phyloP scores from a whole-genome alignment of 257 asterid genomes.

The Solanum tarapatanum region DNA sequence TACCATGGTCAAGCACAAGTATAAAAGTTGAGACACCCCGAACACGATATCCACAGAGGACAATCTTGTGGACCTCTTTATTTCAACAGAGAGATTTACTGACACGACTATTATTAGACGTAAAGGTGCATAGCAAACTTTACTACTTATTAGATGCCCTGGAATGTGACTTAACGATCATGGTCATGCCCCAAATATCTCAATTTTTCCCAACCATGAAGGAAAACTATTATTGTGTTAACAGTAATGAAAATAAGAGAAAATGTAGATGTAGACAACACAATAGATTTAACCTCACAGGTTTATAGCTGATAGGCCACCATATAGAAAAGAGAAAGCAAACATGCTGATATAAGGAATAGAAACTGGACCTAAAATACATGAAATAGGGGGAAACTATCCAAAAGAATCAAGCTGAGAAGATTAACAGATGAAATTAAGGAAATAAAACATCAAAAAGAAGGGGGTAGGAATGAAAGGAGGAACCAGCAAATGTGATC shows the following conservation, averaged over 20 bases:
- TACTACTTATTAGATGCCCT: background rate
- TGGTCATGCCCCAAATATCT: background rate
- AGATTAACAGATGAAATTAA: background rate
- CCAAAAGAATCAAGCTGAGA: background rate
- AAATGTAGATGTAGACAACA: background rate
- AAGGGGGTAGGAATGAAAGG: background rate
- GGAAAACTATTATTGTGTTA: background rate
- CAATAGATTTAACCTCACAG: background rate
- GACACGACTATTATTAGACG: background rate
- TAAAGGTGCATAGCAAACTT: background rate
- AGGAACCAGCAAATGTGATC: slow-evolving; percentile 14
- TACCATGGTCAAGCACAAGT: background rate
- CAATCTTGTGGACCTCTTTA: background rate
- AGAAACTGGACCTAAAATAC: background rate
- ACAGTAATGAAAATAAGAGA: background rate
- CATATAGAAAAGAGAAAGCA: background rate
- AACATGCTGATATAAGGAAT: background rate
- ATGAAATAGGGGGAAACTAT: background rate
- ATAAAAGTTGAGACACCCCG: background rate
- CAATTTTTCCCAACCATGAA: background rate
- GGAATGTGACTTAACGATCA: background rate
- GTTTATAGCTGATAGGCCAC: background rate
- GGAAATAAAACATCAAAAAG: background rate
- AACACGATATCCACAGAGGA: background rate
- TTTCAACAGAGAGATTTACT: background rate